These are phyloP conservation scores for Leishmania amazonensis DNA, from an alignment of 208 protist species.

Conservation along the genomic window DNA sequence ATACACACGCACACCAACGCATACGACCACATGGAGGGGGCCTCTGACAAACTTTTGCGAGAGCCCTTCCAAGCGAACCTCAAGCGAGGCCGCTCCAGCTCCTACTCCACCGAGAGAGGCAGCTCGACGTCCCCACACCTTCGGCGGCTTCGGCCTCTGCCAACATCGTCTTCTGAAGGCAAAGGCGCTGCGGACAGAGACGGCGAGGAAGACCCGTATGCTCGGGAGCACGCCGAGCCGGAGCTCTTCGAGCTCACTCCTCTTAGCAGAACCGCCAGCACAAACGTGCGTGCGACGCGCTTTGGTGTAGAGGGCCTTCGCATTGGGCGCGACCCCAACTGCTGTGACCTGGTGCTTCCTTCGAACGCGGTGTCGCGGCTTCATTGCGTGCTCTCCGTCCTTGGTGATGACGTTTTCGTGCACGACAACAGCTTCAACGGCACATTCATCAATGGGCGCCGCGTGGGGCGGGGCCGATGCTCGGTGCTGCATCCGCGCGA, in stretches of 20 bases:
- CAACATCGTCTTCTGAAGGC: neutral
- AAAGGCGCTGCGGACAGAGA: neutral
- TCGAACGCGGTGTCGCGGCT: slow-evolving; percentile 40
- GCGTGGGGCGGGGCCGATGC: slow-evolving; percentile 40
- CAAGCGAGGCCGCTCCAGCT: slow-evolving; percentile 30
- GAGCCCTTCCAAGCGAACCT: slow-evolving; percentile 9
- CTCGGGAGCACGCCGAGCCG: neutral
- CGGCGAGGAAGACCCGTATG: neutral
- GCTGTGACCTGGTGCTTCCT: slow-evolving; percentile 40
- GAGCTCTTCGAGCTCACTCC: slow-evolving; percentile 20
- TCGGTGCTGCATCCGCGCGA: slow-evolving; percentile 45
- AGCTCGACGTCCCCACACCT: slow-evolving; percentile 6
- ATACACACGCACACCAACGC: neutral
- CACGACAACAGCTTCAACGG: slow-evolving; percentile 76
- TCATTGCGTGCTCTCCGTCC: slow-evolving; percentile 55
- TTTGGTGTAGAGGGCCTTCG: slow-evolving; percentile 51
- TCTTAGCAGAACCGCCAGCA: neutral
- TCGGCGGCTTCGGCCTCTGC: neutral
- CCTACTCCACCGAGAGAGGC: slow-evolving; percentile 6
- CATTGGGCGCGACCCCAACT: slow-evolving; percentile 49
- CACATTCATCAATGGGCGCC: slow-evolving; percentile 72
- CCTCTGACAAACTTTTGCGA: slow-evolving; percentile 12
- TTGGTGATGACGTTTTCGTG: slow-evolving; percentile 61
- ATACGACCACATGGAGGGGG: slow-evolving; percentile 1
- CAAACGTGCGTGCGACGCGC: neutral